phyloP scores from a whole-genome alignment of 73 alveolate species.

The Tetrahymena borealis region DNA sequence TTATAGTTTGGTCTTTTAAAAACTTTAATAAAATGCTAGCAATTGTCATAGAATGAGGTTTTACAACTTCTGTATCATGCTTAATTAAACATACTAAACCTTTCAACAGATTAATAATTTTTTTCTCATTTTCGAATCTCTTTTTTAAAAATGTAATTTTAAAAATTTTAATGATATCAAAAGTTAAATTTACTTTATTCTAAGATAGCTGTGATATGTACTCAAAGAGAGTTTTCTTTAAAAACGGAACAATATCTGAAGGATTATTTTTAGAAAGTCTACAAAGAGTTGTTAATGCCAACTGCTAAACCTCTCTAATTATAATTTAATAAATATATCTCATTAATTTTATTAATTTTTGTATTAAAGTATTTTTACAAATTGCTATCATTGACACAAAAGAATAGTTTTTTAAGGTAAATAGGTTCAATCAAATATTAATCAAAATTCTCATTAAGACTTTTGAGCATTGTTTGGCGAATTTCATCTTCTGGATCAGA shows the following conservation, averaged over 20 bases:
- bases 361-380: neutral
- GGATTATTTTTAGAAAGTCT: conserved; percentile 65
- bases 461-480: conserved; percentile 67
- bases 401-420: conserved; percentile 57
- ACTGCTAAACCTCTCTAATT: conserved; percentile 61
- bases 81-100: conserved; percentile 13
- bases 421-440: conserved; percentile 54
- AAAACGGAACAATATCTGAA: conserved; percentile 58
- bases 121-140: conserved; percentile 19
- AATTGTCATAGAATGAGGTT: conserved; percentile 58
- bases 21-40: conserved; percentile 42
- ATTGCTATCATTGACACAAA: conserved; percentile 60
- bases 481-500: conserved; percentile 73
- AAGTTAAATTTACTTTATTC: neutral
- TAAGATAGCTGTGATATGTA: conserved; percentile 15
- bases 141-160: conserved; percentile 36
- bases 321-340: neutral
- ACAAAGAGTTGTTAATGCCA: conserved; percentile 61
- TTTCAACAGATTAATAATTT: conserved; percentile 10
- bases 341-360: neutral
- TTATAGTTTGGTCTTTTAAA: conserved; percentile 51
- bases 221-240: conserved; percentile 54
- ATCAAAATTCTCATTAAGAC: conserved; percentile 69
- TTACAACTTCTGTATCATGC: conserved; percentile 34
- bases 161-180: neutral